Base-by-base conservation (phyloP, 2,329 filamentous ascomycete genomes). In the Aplosporella prunicola region DNA sequence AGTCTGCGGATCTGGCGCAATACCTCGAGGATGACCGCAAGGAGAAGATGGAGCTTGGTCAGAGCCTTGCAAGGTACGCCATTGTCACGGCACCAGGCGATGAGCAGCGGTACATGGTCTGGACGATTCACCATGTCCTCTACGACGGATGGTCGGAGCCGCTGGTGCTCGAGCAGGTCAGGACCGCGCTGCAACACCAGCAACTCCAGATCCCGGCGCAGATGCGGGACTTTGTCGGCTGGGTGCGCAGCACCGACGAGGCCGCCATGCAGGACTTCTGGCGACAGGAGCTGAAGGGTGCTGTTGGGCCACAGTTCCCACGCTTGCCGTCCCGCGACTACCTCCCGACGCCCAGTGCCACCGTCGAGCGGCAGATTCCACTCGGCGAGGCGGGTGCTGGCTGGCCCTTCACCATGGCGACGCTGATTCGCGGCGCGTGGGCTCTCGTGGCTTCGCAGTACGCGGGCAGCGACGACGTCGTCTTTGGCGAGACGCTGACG, bases 401-500 rank as follows among this genome's bases (percentile, higher is more conserved):
- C 20, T 54, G 49, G 2, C 67, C 64, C 26, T 58, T 72, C 3
- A 66, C 66, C 0, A 53, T 68, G 0, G 64, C 69, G 0, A 67
- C 71, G 0, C 57, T 77, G 2, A 59, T 79, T 3, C 69, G 71
- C 13, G 64, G 75, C 16, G 54, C 57, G 7, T 60, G 56, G 55
- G 50, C 56, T 4, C 18, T 55, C 3, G 39, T 1, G 63, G 69
- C 0, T 66, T 70, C 0, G 58, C 76, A 3, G 59, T 79, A 3
- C 68, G 71, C 13, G 63, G 75, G 66, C 76, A 5, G 65, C 57
- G 35, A 48, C 18, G 55, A 59, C 41, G 66, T 77, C 7, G 65
- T 69, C 25, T 78, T 79, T 44, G 76, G 75, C 9, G 71, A 74
- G 57, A 77, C 73, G 0, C 58, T 78, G 3, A 75, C 72, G 0